Base-by-base conservation (phyloP, 2,329 filamentous ascomycete genomes). In the Penicillium fuscoglaucum region DNA sequence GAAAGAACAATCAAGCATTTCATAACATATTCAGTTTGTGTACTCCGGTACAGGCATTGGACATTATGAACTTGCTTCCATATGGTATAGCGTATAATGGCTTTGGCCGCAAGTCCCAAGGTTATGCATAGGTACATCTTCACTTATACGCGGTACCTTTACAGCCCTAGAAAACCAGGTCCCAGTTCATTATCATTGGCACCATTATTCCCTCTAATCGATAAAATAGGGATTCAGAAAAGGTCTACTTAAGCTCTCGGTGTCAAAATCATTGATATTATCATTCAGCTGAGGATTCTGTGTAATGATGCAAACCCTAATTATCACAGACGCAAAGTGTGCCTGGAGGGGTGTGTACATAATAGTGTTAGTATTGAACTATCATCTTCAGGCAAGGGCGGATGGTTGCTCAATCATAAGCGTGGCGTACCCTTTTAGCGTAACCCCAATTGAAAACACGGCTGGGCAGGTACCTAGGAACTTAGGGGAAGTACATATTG, bases 391-490 rank as follows among this genome's bases (percentile, higher is more conserved):
- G 50, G 55, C 26, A 57, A 57, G 55, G 55, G 55, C 41, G 50
- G 40, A 56, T 35, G 52, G 56, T 64, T 59, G 62, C 64, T 66
- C 58, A 58, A 56, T 59, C 59, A 58, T 54, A 49, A 64, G 62
- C 52, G 49, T 59, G 58, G 64, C 61, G 53, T 60, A 54, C 45
- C 51, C 52, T 61, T 55, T 60, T 59, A 29, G 57, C 55, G 57
- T 57, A 64, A 64, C 62, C 61, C 45, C 55, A 33, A 61, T 65
- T 63, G 59, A 26, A 60, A 66, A 66, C 51, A 60, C 48, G 44
- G 61, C 61, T 56, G 57, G 35, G 46, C 21, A 51, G 47, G 58
- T 60, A 55, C 52, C n/a, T 49, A 28, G n/a, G 41, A 46, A 47
- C 24, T 1, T 55, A 45, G 19, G 13, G 31, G 10, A 40, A n/a